phyloP scores from a whole-genome alignment of 2,329 filamentous ascomycete species.

The Anthostomella pinea region DNA sequence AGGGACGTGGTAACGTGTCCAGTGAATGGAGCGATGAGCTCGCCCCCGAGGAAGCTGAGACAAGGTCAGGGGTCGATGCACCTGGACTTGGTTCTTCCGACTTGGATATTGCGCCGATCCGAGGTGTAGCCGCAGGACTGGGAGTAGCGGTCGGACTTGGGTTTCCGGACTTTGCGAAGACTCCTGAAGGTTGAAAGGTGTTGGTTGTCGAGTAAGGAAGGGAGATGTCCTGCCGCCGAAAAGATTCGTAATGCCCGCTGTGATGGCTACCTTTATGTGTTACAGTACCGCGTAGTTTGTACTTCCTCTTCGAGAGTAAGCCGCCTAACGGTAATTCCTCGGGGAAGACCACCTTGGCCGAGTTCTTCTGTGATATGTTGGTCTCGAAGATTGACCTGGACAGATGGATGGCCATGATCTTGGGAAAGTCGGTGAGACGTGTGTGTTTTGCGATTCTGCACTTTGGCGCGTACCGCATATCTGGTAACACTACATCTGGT shows the following conservation, averaged over 20 bases:
- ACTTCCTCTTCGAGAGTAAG: constrained; percentile 72
- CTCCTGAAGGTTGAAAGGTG: constrained; percentile 71
- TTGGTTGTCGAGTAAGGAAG: constrained; percentile 80
- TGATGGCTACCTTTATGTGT: constrained; percentile 95
- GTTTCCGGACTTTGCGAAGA: constrained; percentile 64
- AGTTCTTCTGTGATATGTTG: constrained; percentile 82
- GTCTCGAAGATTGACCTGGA: constrained; percentile 90
- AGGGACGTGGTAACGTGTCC: constrained; percentile 24
- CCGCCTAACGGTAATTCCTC: constrained; percentile 82
- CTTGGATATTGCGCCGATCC: constrained; percentile 36
- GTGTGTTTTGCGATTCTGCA: constrained; percentile 84
- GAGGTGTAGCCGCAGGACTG: constrained; percentile 44
- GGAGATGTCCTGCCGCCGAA: constrained; percentile 78
- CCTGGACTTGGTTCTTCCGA: constrained; percentile 40
- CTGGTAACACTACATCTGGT: constrained; percentile 70
- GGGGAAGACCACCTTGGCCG: constrained; percentile 89
- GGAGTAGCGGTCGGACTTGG: constrained; percentile 43
- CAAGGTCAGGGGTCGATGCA: constrained; percentile 47
- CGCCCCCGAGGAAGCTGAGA: constrained; percentile 37
- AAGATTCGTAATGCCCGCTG: constrained; percentile 96
- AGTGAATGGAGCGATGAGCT: constrained; percentile 38
- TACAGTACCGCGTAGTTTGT: constrained; percentile 81
- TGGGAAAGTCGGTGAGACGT: constrained; percentile 82
- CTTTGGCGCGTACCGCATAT: constrained; percentile 71
- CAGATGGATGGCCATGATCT: constrained; percentile 85